Base-by-base conservation (phyloP, 176 grass and related monocot species). In the Typha latifolia region DNA sequence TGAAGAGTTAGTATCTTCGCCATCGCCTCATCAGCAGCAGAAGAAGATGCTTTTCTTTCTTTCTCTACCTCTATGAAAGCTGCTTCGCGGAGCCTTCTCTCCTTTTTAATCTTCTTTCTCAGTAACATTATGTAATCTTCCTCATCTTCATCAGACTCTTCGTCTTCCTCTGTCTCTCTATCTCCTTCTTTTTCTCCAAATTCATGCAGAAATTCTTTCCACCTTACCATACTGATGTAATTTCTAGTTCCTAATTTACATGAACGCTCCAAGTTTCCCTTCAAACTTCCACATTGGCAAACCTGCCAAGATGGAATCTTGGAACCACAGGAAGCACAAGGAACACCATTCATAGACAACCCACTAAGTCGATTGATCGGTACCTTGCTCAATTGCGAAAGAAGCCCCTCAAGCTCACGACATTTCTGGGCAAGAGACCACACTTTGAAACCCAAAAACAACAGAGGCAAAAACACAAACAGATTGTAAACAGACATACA, bases 1-100 rank as follows among this genome's bases (percentile, higher is more conserved):
- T 83, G 84, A 49, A 95, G 72, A 63, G 29, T 66, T 47, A 80
- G 72, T 43, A 95, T 95, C 78, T 95, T 95, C 24, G 91, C 86
- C 86, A 87, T 86, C n/a, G 86, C 81, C 63, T 95, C 91, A 6
- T 90, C 75, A 0, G 81, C 79, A 0, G 90, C 90, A 0, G 85
- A 87, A 12, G 90, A 74, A 3, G 84, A 72, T 0, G 91, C 91
- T 1, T 68, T 76, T 74, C 86, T 80, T 50, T 95, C 91, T 70
- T 86, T 82, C 75, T 95, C 86, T 48, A 90, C 49, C 68, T 95
- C 86, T 29, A 63, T 57, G 0, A 84, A 47, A 0, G 90, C 81
- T 7, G 48, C 80, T 19, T 73, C 61, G 53, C 77, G 85, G 16
- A 70, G 69, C 86, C 66, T 73, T 63, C 77, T 86, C 68, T 95